These are phyloP conservation scores for Myriosclerotinia duriaeana DNA, from an alignment of 2,329 filamentous ascomycete genomes.

Conservation along the genomic window DNA sequence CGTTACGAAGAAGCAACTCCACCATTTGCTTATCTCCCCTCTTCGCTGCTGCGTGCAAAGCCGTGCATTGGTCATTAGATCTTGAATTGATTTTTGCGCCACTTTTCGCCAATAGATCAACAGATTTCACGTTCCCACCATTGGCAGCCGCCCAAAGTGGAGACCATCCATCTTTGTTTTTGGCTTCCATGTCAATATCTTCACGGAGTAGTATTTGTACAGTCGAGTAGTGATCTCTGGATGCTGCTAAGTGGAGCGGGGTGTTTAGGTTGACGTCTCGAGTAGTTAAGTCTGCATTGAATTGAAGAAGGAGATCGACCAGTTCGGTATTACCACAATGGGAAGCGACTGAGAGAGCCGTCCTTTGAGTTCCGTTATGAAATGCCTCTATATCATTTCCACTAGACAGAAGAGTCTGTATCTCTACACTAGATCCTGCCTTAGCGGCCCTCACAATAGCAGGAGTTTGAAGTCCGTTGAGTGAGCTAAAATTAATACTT, in stretches of 20 bases:
- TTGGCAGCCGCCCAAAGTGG: slow-evolving; percentile 23
- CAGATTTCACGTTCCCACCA: slow-evolving; percentile 22
- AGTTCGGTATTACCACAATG: slow-evolving; percentile 11
- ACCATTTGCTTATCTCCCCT: slow-evolving; percentile 21
- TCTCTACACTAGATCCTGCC: slow-evolving; percentile 11
- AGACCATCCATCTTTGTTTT: slow-evolving; percentile 16
- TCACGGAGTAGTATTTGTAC: slow-evolving; percentile 11
- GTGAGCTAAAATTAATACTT: slow-evolving; percentile 14
- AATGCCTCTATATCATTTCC: neutral
- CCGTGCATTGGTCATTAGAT: slow-evolving; percentile 23
- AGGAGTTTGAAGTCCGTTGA: neutral
- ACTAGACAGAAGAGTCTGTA: slow-evolving; percentile 5
- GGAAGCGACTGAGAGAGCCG: slow-evolving; percentile 14
- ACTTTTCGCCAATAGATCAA: slow-evolving; percentile 21
- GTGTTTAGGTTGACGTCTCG: neutral
- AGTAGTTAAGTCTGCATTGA: neutral
- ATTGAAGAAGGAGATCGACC: slow-evolving; percentile 7
- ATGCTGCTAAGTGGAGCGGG: slow-evolving; percentile 16
- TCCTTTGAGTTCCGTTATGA: neutral
- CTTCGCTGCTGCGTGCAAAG: slow-evolving; percentile 24
- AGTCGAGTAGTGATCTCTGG: slow-evolving; percentile 4
- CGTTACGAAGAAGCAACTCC: slow-evolving; percentile 21
- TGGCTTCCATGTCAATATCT: slow-evolving; percentile 16
- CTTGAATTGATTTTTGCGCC: slow-evolving; percentile 23
- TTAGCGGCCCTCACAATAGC: neutral